phyloP scores from a whole-genome alignment of 805 yeast genomes.

The Candida michaelii region DNA sequence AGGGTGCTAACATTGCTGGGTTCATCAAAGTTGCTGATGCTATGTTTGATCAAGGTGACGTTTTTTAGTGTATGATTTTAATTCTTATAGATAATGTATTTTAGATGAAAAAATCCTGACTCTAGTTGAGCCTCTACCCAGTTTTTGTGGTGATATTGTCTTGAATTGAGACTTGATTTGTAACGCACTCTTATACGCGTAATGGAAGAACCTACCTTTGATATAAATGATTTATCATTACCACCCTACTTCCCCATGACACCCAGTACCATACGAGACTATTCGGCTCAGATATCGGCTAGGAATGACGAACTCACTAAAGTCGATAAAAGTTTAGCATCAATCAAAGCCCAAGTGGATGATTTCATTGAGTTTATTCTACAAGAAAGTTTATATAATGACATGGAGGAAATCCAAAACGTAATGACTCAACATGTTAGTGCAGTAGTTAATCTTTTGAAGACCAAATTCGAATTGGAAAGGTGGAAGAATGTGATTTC shows the following conservation, averaged over 20 bases:
- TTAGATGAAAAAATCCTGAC: no score
- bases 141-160: no score
- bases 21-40: constrained; percentile 98
- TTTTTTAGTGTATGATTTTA: constrained; percentile 20
- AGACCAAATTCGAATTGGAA: background rate
- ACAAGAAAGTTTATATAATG: constrained; percentile 8
- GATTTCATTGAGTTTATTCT: constrained; percentile 11
- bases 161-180: no score
- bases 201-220: constrained; percentile 1
- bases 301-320: constrained; percentile 9
- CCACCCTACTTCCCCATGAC: constrained; percentile 14
- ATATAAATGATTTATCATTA: constrained; percentile 9
- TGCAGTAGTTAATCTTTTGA: background rate
- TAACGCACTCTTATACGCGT: no score
- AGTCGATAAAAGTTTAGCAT: constrained; percentile 16
- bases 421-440: background rate
- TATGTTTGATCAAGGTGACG: constrained; percentile 96
- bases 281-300: constrained; percentile 5
- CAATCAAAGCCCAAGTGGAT: constrained; percentile 16
- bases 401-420: background rate
- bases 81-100: background rate
- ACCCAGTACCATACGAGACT: background rate
- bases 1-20: constrained; percentile 99
- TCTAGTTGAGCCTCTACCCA: no score
- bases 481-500: constrained; percentile 2